Conservation (phyloP, 257 asterid genomes). For the Solanum rostratum region DNA sequence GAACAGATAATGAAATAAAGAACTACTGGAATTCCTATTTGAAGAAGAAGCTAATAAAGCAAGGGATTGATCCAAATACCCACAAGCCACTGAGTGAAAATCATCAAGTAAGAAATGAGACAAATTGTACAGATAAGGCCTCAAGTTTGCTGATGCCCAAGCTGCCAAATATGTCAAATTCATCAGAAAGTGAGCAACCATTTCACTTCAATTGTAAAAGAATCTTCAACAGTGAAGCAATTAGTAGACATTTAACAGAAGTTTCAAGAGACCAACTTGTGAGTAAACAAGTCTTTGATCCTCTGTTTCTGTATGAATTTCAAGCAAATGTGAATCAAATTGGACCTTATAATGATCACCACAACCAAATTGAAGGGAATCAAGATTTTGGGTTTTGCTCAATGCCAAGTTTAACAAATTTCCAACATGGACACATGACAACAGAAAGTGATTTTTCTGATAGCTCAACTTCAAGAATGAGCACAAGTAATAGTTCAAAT, state of each 20-base stretch:
- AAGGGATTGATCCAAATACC: conserved; percentile 76
- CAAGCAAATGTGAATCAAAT: conserved; percentile 33
- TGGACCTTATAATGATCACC: conserved; percentile 7
- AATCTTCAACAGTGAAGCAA: neutral
- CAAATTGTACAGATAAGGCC: conserved; percentile 6
- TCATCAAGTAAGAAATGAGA: conserved; percentile 10
- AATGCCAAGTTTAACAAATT: conserved; percentile 34
- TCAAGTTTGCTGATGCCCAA: conserved; percentile 9
- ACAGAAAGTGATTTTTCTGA: conserved; percentile 16
- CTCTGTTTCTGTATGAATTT: conserved; percentile 44
- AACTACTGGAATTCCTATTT: conserved; percentile 73
- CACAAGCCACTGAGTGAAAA: conserved; percentile 37
- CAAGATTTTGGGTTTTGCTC: conserved; percentile 22
- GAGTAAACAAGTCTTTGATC: conserved; percentile 42
- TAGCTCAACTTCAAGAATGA: conserved; percentile 27
- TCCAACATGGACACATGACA: conserved; percentile 20
- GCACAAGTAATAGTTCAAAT: conserved; percentile 29
- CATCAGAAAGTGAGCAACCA: conserved; percentile 7
- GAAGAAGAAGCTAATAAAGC: conserved; percentile 66
- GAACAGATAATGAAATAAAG: conserved; percentile 92
- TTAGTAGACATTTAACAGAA: conserved; percentile 1
- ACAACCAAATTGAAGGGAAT: neutral
- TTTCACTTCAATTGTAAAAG: conserved; percentile 3
- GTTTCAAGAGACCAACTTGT: conserved; percentile 8
- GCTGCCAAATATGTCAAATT: conserved; percentile 17